Conservation (phyloP, 225 moss, liverwort and hornwort species). For the Marchantia polymorpha region DNA sequence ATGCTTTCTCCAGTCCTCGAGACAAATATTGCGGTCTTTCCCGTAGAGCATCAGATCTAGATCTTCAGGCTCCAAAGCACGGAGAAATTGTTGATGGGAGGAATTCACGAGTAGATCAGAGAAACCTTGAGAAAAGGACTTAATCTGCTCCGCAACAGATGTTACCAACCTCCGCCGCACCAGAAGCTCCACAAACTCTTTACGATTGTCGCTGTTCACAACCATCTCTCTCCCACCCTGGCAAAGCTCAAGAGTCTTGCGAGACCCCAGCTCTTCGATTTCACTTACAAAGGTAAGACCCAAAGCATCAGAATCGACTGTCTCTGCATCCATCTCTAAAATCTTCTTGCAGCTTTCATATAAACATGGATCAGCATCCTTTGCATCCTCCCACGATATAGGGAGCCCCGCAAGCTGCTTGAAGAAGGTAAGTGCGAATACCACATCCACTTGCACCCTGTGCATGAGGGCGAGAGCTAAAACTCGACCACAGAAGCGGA, state of each 20-base stretch:
- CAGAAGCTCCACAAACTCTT: conserved; percentile 84
- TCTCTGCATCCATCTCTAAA: conserved; percentile 81
- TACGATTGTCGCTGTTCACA: conserved; percentile 82
- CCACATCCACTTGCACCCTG: conserved; percentile 95
- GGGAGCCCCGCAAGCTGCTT: conserved; percentile 94
- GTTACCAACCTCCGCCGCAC: conserved; percentile 82
- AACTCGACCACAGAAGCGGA: conserved; percentile 90
- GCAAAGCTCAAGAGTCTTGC: conserved; percentile 87
- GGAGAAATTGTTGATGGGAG: conserved; percentile 78
- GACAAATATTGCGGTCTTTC: conserved; percentile 71
- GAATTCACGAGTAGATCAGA: conserved; percentile 84
- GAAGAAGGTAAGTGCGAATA: conserved; percentile 90
- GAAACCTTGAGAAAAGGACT: conserved; percentile 87
- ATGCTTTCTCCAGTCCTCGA: conserved; percentile 68
- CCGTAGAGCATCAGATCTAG: conserved; percentile 88
- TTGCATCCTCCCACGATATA: conserved; percentile 96
- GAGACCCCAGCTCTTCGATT: conserved; percentile 86
- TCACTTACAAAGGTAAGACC: conserved; percentile 91
- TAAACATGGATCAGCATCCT: conserved; percentile 88
- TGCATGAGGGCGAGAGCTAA: conserved; percentile 95
- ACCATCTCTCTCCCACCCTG: conserved; percentile 79
- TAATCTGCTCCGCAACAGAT: conserved; percentile 90
- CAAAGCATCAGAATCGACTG: conserved; percentile 70
- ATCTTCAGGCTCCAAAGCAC: conserved; percentile 81
- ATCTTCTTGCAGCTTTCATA: conserved; percentile 96